Evolutionary conservation across 78 protist species (phyloP).

Genomic region (Dictyostelium citrinum): DNA sequence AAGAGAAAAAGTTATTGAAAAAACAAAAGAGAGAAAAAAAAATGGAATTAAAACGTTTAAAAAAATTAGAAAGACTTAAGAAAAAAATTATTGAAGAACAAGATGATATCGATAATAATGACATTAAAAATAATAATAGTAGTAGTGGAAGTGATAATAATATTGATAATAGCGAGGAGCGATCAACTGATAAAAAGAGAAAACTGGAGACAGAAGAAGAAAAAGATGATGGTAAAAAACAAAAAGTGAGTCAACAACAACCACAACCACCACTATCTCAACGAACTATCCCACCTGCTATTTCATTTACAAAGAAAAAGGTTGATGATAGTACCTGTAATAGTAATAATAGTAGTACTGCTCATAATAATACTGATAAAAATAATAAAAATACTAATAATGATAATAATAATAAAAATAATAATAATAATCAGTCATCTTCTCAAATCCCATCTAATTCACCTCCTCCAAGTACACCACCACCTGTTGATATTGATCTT

Average conservation of each 20-base stretch:
- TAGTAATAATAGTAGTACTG: too few species aligned
- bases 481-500: background rate
- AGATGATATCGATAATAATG: background rate
- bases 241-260: background rate
- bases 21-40: background rate
- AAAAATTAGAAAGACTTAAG: background rate
- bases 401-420: too few species aligned
- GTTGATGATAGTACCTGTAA: background rate
- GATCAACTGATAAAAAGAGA: background rate
- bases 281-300: background rate
- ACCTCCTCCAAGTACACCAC: background rate
- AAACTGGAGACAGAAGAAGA: background rate
- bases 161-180: background rate
- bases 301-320: background rate
- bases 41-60: background rate
- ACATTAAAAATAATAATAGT: background rate
- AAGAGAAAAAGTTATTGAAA: background rate
- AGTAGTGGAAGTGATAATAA: too few species aligned
- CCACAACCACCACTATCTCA: background rate
- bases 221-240: background rate
- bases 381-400: too few species aligned
- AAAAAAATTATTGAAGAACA: background rate
- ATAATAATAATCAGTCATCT: too few species aligned
- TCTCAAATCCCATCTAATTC: too few species aligned
- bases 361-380: too few species aligned